A percentile compares a stretch with the other conserved stretches of the same genome.
These are phyloP conservation scores for Geotrichum candidum DNA, from an alignment of 1,139 yeast species.

Conservation along the genomic window DNA sequence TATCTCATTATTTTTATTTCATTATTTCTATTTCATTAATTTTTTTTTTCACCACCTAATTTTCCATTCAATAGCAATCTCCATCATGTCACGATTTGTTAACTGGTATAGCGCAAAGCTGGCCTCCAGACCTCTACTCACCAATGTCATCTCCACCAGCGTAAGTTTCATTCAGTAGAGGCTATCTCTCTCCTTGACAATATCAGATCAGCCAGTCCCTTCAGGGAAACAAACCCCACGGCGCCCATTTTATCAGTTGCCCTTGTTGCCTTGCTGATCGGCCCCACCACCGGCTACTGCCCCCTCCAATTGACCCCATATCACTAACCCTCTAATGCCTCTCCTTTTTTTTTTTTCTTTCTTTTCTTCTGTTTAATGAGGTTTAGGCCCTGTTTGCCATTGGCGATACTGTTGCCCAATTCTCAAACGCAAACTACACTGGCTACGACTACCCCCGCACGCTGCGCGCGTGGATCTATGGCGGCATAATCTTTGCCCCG, in stretches of 20 bases:
- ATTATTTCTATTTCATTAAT: too few species aligned
- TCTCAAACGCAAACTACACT: not conserved
- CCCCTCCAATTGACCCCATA: not conserved
- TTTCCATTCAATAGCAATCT: too few species aligned
- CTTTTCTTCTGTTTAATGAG: too few species aligned
- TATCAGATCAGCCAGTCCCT: not conserved
- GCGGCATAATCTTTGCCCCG: slow-evolving; percentile 72
- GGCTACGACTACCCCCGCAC: slow-evolving; percentile 42
- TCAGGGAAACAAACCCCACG: not conserved
- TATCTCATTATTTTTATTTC: not conserved
- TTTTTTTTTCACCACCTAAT: too few species aligned
- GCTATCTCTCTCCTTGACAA: not conserved
- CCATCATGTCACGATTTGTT: slow-evolving; percentile 4
- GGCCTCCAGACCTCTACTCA: slow-evolving; percentile 9
- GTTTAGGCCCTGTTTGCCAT: slow-evolving; percentile 8
- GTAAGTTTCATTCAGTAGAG: slow-evolving; percentile 2
- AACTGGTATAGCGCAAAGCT: slow-evolving; percentile 13
- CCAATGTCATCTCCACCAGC: slow-evolving; percentile 14
- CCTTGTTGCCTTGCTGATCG: too few species aligned
- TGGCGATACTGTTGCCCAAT: slow-evolving; percentile 14
- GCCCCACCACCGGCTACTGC: not conserved
- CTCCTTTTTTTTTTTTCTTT: not conserved
- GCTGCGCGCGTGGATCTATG: slow-evolving; percentile 62
- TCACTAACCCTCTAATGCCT: not conserved
- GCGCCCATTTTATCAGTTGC: not conserved